Evolutionary conservation across 163 green algal genomes (phyloP).

Genomic region (Scenedesmus sp.): DNA sequence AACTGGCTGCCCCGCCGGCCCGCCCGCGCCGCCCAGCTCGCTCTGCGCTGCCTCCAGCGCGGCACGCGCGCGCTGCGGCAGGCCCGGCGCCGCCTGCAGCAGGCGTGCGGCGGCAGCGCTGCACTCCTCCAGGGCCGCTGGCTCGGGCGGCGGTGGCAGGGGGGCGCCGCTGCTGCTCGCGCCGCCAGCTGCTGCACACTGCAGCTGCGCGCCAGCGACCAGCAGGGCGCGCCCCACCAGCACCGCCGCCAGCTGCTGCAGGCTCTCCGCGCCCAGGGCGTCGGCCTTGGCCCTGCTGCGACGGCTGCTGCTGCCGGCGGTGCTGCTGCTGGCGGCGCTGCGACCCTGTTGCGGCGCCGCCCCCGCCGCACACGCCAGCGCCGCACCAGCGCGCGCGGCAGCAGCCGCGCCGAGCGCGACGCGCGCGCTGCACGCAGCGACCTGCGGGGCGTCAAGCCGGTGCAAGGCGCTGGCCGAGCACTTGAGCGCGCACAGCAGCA

Average conservation of each 20-base stretch:
- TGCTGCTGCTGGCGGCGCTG: constrained; percentile 1
- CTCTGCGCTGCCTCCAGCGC: neutral
- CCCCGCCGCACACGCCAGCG: too few species aligned
- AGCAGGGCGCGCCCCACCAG: too few species aligned
- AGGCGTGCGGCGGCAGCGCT: too few species aligned
- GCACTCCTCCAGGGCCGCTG: too few species aligned
- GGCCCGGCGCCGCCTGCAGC: neutral
- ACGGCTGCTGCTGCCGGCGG: neutral
- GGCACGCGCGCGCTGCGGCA: neutral
- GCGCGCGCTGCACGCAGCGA: too few species aligned
- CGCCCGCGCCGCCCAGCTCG: neutral
- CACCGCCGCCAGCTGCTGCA: neutral
- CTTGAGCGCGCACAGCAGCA: too few species aligned
- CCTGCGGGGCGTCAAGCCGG: too few species aligned
- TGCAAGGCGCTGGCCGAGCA: too few species aligned
- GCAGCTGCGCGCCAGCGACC: too few species aligned
- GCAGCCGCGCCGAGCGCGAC: too few species aligned
- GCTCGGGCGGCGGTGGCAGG: neutral
- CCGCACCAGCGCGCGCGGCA: too few species aligned
- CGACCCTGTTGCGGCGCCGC: neutral
- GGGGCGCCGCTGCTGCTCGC: neutral
- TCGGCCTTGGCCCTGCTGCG: neutral
- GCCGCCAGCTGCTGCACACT: neutral
- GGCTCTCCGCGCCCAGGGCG: neutral
- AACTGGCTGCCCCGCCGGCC: too few species aligned